Percentiles rank a stretch among this genome's conserved stretches.
These are phyloP conservation scores for Dactylellina haptotyla DNA, from an alignment of 2,329 filamentous ascomycete genomes.

Conservation along the genomic window DNA sequence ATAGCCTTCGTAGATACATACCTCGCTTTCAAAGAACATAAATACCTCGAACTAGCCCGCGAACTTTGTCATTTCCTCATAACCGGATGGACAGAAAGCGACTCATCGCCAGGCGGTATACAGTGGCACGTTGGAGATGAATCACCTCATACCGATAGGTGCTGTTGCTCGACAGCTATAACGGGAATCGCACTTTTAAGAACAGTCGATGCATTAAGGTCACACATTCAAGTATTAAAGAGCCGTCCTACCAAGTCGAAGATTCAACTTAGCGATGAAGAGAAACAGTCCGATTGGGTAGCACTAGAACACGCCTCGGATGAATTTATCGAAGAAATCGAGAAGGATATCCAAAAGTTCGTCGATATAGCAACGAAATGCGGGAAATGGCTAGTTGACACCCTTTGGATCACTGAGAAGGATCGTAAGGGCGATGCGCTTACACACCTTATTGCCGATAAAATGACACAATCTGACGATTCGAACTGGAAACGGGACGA, in stretches of 20 bases:
- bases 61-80: slow-evolving; percentile 44
- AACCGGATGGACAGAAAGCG: slow-evolving; percentile 32
- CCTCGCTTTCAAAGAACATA: slow-evolving; percentile 27
- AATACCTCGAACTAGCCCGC: slow-evolving; percentile 45
- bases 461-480: slow-evolving; percentile 38
- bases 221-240: slow-evolving; percentile 37
- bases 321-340: slow-evolving; percentile 36
- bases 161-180: slow-evolving; percentile 48
- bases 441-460: slow-evolving; percentile 45
- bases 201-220: slow-evolving; percentile 30
- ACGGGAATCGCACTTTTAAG: slow-evolving; percentile 32
- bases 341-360: slow-evolving; percentile 42
- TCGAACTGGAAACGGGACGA: slow-evolving; percentile 46
- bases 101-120: slow-evolving; percentile 41
- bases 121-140: slow-evolving; percentile 50
- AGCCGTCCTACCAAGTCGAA: slow-evolving; percentile 6
- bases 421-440: slow-evolving; percentile 46
- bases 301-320: slow-evolving; percentile 40
- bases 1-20: slow-evolving; percentile 36
- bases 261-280: slow-evolving; percentile 50
- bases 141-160: slow-evolving; percentile 42
- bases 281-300: slow-evolving; percentile 48
- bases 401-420: slow-evolving; percentile 33
- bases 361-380: slow-evolving; percentile 20
- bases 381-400: slow-evolving; percentile 38